phyloP scores from a whole-genome alignment of 768 basidiomycete genomes.

The Exsudoporus frostii region DNA sequence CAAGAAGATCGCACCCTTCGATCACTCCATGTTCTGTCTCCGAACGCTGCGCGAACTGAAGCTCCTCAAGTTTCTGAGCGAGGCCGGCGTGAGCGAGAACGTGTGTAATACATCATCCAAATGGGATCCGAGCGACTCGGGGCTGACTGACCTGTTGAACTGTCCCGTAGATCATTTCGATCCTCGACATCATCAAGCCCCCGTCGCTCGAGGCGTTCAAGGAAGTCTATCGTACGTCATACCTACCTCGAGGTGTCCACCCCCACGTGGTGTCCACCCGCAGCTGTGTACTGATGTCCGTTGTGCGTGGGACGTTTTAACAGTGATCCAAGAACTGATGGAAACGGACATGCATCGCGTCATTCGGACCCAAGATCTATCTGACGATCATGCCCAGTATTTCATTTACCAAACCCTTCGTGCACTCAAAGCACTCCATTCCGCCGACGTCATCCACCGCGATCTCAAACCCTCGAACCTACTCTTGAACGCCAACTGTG shows the following conservation, averaged over 20 bases:
- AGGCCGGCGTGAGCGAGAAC: constrained; percentile 87
- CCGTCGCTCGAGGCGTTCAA: constrained; percentile 78
- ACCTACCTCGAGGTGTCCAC: background rate
- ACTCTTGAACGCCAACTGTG: constrained; percentile 96
- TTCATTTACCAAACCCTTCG: constrained; percentile 94
- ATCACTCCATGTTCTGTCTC: constrained; percentile 93
- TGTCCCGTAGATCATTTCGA: constrained; percentile 70
- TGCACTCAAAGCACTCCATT: constrained; percentile 93
- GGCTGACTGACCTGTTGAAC: background rate
- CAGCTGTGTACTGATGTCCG: constrained; percentile 1
- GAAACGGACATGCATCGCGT: constrained; percentile 98
- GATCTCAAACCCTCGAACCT: constrained; percentile 98
- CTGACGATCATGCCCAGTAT: constrained; percentile 93
- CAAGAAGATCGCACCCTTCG: constrained; percentile 95
- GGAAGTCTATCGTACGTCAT: constrained; percentile 70
- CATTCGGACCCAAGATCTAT: constrained; percentile 90
- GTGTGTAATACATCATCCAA: constrained; percentile 36
- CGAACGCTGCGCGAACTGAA: constrained; percentile 87
- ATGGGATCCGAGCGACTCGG: background rate
- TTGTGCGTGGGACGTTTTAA: background rate
- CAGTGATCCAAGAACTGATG: constrained; percentile 90
- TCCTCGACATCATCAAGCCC: constrained; percentile 86
- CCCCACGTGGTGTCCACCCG: background rate
- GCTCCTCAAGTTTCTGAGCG: constrained; percentile 77
- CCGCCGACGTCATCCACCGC: constrained; percentile 93